phyloP scores from a whole-genome alignment of 345 rosid species.

The Trapa incisa region DNA sequence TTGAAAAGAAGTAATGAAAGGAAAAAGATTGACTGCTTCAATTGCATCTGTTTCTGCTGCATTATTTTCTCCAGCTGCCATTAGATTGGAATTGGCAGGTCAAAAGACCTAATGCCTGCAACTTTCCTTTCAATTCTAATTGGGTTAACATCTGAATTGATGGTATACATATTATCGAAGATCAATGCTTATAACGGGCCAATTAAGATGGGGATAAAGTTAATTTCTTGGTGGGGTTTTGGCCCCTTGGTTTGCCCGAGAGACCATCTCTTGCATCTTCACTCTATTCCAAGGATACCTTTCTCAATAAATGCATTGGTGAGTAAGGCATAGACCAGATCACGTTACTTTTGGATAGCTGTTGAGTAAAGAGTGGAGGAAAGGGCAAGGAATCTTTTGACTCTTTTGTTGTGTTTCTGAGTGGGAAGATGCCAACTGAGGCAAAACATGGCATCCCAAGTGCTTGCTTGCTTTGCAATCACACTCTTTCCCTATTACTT shows the following conservation, averaged over 20 bases:
- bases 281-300: neutral
- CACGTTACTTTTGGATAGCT: constrained; percentile 13
- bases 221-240: neutral
- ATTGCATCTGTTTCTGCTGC: neutral
- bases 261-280: neutral
- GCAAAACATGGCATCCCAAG: constrained; percentile 7
- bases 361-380: constrained; percentile 28
- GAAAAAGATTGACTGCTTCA: neutral
- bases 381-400: constrained; percentile 49
- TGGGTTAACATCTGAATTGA: neutral
- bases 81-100: neutral
- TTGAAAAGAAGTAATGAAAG: neutral
- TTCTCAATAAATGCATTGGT: neutral
- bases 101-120: neutral
- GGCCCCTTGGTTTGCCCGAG: neutral
- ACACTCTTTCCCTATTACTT: neutral
- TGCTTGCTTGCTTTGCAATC: constrained; percentile 12
- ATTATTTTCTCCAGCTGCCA: neutral
- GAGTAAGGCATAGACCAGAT: too few species aligned
- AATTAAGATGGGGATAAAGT: too few species aligned
- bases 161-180: too few species aligned
- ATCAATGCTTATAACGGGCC: too few species aligned
- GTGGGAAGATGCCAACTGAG: constrained; percentile 30
- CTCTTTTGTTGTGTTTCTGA: constrained; percentile 11
- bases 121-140: neutral